These are phyloP conservation scores for Phytophthora boehmeriae DNA, from an alignment of 352 stramenopile genomes.

Conservation along the genomic window DNA sequence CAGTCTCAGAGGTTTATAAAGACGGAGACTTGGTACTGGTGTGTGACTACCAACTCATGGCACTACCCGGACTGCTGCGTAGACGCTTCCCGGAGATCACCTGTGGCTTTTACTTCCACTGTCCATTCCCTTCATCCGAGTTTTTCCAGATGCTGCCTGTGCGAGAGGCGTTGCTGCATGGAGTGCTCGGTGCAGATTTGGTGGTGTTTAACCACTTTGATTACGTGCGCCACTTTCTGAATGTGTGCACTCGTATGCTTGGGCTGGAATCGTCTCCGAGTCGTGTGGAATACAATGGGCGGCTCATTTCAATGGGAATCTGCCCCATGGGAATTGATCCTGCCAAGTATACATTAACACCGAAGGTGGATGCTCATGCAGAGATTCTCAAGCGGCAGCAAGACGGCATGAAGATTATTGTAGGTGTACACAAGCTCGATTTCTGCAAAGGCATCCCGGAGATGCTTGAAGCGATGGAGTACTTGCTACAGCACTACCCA, in stretches of 20 bases:
- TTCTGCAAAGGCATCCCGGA: slow-evolving; percentile 89
- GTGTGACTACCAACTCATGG: slow-evolving; percentile 92
- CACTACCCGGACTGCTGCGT: slow-evolving; percentile 74
- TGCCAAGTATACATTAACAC: slow-evolving; percentile 77
- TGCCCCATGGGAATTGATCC: slow-evolving; percentile 92
- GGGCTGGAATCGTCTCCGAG: slow-evolving; percentile 87
- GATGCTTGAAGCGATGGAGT: slow-evolving; percentile 91
- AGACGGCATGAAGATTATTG: slow-evolving; percentile 78
- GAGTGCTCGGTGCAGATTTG: slow-evolving; percentile 84
- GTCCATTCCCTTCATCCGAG: slow-evolving; percentile 89
- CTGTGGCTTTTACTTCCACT: slow-evolving; percentile 91
- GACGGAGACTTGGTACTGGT: slow-evolving; percentile 89
- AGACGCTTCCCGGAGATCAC: slow-evolving; percentile 78
- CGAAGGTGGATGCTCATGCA: slow-evolving; percentile 56
- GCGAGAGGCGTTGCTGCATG: slow-evolving; percentile 77
- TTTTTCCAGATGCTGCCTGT: slow-evolving; percentile 91
- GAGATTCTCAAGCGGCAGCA: slow-evolving; percentile 61
- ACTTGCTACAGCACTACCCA: slow-evolving; percentile 88
- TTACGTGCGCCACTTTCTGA: slow-evolving; percentile 89
- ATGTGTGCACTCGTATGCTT: slow-evolving; percentile 86
- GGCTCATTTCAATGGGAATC: slow-evolving; percentile 87
- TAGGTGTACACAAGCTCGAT: slow-evolving; percentile 80
- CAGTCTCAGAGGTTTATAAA: slow-evolving; percentile 81
- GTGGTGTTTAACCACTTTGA: slow-evolving; percentile 92
- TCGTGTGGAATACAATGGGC: slow-evolving; percentile 87